A percentile compares a stretch with the other conserved stretches of the same genome.
Evolutionary conservation across 2,329 filamentous ascomycete genomes (phyloP).

Genomic region (Fusarium nygamai): DNA sequence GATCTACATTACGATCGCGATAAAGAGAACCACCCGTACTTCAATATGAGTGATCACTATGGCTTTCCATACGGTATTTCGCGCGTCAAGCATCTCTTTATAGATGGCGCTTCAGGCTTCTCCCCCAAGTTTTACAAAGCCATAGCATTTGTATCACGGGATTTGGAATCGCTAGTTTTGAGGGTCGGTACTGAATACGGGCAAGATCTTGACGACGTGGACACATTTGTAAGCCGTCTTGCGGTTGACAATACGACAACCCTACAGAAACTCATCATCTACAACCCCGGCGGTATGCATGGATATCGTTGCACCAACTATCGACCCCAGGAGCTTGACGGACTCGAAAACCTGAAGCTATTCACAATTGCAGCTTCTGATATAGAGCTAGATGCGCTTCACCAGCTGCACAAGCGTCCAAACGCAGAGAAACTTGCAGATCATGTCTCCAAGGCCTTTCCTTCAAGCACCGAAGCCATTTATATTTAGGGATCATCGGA

Average conservation of each 20-base stretch:
- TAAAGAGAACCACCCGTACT: neutral
- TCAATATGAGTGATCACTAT: neutral
- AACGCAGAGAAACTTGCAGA: neutral
- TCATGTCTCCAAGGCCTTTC: neutral
- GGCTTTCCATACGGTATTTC: conserved; percentile 1
- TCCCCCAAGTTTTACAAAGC: rapidly evolving
- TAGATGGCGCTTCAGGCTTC: neutral
- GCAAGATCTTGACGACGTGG: neutral
- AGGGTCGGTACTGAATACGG: neutral
- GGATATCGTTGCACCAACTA: neutral
- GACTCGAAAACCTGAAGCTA: neutral
- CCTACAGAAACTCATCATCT: conserved; percentile 9
- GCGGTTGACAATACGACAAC: neutral
- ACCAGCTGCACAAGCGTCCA: rapidly evolving
- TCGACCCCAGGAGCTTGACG: neutral
- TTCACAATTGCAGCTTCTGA: neutral
- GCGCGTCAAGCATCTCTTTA: conserved; percentile 6
- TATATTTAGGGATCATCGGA: conserved; percentile 2
- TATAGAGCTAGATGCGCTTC: neutral
- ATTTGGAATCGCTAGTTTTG: neutral
- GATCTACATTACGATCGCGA: neutral
- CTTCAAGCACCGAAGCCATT: conserved; percentile 3
- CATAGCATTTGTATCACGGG: neutral
- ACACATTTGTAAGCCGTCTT: neutral
- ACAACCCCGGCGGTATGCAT: neutral